Evolutionary conservation across 805 yeast species (phyloP).

Genomic region (Cyberlindnera maritima): DNA sequence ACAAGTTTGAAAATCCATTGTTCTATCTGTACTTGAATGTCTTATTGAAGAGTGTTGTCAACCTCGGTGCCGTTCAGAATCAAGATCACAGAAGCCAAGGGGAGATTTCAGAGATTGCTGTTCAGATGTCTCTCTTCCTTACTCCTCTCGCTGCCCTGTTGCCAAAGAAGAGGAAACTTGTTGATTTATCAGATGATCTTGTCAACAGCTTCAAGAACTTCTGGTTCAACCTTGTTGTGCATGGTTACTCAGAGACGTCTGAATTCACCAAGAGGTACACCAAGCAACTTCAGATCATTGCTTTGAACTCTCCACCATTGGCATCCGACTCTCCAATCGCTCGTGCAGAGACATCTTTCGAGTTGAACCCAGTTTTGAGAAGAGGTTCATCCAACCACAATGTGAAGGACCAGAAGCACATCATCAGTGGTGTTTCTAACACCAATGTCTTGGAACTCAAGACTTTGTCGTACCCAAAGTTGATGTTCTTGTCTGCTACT

Average conservation of each 20-base stretch:
- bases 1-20: conserved; percentile 38
- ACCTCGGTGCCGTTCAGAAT: conserved; percentile 75
- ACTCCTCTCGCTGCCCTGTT: conserved; percentile 73
- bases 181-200: conserved; percentile 42
- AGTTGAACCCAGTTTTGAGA: conserved; percentile 84
- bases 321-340: conserved; percentile 79
- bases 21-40: conserved; percentile 61
- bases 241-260: conserved; percentile 74
- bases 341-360: conserved; percentile 87
- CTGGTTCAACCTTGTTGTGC: conserved; percentile 93
- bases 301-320: conserved; percentile 82
- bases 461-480: conserved; percentile 64
- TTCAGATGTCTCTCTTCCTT: conserved; percentile 59
- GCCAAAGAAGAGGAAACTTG: conserved; percentile 52
- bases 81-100: conserved; percentile 76
- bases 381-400: conserved; percentile 85
- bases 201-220: conserved; percentile 72
- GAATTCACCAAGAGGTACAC: conserved; percentile 46
- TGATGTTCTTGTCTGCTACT: conserved; percentile 85
- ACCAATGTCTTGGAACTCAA: conserved; percentile 50
- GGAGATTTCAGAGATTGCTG: conserved; percentile 69
- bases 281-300: conserved; percentile 61
- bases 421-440: conserved; percentile 38
- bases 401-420: conserved; percentile 69
- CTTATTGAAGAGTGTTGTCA: conserved; percentile 60